phyloP scores from a whole-genome alignment of 2,329 filamentous ascomycete genomes.

The Verticillium nonalfalfae region DNA sequence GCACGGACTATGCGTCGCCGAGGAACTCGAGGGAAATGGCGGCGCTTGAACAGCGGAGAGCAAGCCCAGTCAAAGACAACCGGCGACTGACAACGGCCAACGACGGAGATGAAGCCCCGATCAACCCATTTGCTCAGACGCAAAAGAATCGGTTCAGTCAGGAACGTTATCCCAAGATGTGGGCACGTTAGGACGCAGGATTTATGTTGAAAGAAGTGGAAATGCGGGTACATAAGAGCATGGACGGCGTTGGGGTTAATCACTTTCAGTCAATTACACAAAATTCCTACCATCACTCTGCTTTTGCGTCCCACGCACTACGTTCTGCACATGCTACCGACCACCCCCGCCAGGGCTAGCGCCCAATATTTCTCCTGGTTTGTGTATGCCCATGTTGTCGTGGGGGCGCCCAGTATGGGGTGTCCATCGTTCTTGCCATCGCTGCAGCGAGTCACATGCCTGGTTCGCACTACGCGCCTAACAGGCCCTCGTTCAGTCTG shows the following conservation, averaged over 20 bases:
- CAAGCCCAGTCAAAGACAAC: slow-evolving; percentile 34
- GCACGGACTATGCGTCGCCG: slow-evolving; percentile 37
- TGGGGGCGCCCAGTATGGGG: no score
- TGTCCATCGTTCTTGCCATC: no score
- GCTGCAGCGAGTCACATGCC: not conserved
- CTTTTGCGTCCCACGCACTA: not conserved
- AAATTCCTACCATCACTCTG: not conserved
- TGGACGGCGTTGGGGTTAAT: not conserved
- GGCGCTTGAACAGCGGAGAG: slow-evolving; percentile 43
- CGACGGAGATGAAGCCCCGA: slow-evolving; percentile 7
- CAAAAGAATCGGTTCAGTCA: slow-evolving; percentile 26
- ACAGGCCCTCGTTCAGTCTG: no score
- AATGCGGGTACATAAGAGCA: not conserved
- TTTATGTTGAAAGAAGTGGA: not conserved
- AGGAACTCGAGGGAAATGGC: slow-evolving; percentile 59
- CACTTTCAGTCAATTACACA: not conserved
- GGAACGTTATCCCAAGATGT: slow-evolving; percentile 32
- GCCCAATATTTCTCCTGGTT: no score
- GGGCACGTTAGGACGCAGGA: not conserved
- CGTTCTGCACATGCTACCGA: not conserved
- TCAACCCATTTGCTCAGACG: slow-evolving; percentile 32
- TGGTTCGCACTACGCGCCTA: not conserved
- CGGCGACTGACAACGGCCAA: slow-evolving; percentile 15
- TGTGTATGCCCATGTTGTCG: no score
- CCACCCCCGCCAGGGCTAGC: no score